Evolutionary conservation across 371 early-diverging fungal genomes (phyloP).

Genomic region (Mycotypha africana): DNA sequence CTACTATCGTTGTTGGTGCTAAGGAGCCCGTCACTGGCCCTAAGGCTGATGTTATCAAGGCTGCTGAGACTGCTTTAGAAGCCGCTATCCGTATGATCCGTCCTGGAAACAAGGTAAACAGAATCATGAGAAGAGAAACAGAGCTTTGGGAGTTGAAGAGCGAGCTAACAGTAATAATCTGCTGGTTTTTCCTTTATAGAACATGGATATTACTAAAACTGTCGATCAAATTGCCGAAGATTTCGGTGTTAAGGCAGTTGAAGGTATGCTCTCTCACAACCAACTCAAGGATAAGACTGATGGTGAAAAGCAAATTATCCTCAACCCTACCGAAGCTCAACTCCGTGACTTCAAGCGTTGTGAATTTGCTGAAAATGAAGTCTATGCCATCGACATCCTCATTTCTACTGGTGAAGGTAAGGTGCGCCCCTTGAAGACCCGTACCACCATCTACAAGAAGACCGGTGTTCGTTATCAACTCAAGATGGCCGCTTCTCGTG

Average conservation of each 20-base stretch:
- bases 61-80: constrained; percentile 83
- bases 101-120: constrained; percentile 70
- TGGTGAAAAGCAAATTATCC: constrained; percentile 87
- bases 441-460: constrained; percentile 93
- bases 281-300: constrained; percentile 82
- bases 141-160: too few species aligned
- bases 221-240: constrained; percentile 76
- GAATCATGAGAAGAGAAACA: too few species aligned
- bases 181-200: too few species aligned
- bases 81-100: constrained; percentile 81
- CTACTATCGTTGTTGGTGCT: constrained; percentile 89
- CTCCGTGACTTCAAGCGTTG: constrained; percentile 65
- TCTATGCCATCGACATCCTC: constrained; percentile 81
- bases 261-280: constrained; percentile 89
- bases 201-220: constrained; percentile 75
- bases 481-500: constrained; percentile 86
- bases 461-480: constrained; percentile 79
- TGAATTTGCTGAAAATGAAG: constrained; percentile 85
- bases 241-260: constrained; percentile 84
- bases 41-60: constrained; percentile 85
- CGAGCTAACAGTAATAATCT: too few species aligned
- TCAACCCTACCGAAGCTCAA: constrained; percentile 82
- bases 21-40: constrained; percentile 79
- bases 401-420: constrained; percentile 89
- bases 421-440: constrained; percentile 60